A percentile compares a stretch with the other conserved stretches of the same genome.
These are phyloP conservation scores for Aureobasidium musti DNA, from an alignment of 2,329 filamentous ascomycete species.

Conservation along the genomic window DNA sequence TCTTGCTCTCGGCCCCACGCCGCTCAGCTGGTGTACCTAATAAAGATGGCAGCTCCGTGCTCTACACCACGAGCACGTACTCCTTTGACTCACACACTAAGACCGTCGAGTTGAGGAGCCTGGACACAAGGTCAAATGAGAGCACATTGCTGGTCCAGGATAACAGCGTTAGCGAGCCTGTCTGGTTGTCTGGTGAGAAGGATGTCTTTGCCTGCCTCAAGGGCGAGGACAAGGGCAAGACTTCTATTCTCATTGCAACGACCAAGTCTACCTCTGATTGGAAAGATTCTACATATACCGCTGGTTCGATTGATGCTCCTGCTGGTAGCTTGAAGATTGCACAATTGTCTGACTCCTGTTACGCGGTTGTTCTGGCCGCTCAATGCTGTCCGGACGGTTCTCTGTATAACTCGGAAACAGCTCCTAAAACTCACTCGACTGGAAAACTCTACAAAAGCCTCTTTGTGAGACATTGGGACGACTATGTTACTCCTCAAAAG, in stretches of 20 bases:
- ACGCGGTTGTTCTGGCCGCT: slow-evolving; percentile 56
- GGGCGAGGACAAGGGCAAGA: slow-evolving; percentile 47
- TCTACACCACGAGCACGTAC: slow-evolving; percentile 74
- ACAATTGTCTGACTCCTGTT: slow-evolving; percentile 42
- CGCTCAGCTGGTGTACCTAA: slow-evolving; percentile 72
- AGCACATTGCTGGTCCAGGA: slow-evolving; percentile 67
- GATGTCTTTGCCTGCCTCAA: slow-evolving; percentile 59
- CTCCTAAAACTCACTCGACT: slow-evolving; percentile 50
- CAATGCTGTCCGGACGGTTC: slow-evolving; percentile 68
- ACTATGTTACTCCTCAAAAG: slow-evolving; percentile 64
- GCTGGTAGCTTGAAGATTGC: slow-evolving; percentile 53
- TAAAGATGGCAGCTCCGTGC: slow-evolving; percentile 60
- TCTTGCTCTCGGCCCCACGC: slow-evolving; percentile 73
- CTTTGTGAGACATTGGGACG: slow-evolving; percentile 58
- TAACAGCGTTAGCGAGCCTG: slow-evolving; percentile 65
- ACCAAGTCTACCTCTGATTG: slow-evolving; percentile 32
- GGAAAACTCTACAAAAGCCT: slow-evolving; percentile 54
- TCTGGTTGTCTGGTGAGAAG: slow-evolving; percentile 72
- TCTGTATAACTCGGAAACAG: slow-evolving; percentile 58
- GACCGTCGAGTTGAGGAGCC: slow-evolving; percentile 66
- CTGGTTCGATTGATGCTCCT: slow-evolving; percentile 50
- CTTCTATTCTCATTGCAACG: slow-evolving; percentile 42
- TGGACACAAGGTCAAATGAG: slow-evolving; percentile 68
- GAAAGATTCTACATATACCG: slow-evolving; percentile 40
- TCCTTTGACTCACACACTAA: slow-evolving; percentile 75